These are phyloP conservation scores for Phanerochaete sordida DNA, from an alignment of 768 basidiomycete species.

Conservation along the genomic window DNA sequence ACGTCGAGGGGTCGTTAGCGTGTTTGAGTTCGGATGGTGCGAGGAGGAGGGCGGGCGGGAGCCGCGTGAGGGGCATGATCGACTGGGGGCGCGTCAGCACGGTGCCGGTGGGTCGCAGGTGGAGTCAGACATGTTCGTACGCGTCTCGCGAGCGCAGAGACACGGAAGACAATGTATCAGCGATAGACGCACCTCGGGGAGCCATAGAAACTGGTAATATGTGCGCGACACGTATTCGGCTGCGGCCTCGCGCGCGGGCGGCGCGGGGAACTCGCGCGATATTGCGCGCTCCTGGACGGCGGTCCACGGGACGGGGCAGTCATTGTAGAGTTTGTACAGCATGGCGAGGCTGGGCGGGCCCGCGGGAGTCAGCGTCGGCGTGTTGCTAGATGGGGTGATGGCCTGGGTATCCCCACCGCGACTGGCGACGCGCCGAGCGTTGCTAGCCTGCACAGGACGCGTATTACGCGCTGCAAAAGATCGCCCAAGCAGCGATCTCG, in stretches of 20 bases:
- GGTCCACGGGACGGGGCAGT: conserved; percentile 45
- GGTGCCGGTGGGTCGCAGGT: no score
- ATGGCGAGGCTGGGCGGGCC: background rate
- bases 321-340: conserved; percentile 14
- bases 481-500: no score
- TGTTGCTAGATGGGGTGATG: background rate
- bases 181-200: conserved; percentile 65
- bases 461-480: no score
- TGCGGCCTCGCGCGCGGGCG: conserved; percentile 35
- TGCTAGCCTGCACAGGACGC: no score
- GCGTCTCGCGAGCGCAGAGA: background rate
- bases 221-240: conserved; percentile 59
- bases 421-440: background rate
- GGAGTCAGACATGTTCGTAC: no score
- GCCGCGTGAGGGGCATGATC: conserved; percentile 60
- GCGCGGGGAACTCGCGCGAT: conserved; percentile 53
- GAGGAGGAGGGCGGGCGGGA: conserved; percentile 55
- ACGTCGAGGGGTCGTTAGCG: background rate
- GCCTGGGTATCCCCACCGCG: background rate
- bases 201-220: conserved; percentile 76
- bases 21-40: conserved; percentile 37
- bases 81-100: conserved; percentile 40
- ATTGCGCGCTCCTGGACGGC: conserved; percentile 55
- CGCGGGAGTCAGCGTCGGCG: background rate
- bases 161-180: background rate